These are phyloP conservation scores for Backusella psychrophila DNA, from an alignment of 192 early-diverging fungal species.

Conservation along the genomic window DNA sequence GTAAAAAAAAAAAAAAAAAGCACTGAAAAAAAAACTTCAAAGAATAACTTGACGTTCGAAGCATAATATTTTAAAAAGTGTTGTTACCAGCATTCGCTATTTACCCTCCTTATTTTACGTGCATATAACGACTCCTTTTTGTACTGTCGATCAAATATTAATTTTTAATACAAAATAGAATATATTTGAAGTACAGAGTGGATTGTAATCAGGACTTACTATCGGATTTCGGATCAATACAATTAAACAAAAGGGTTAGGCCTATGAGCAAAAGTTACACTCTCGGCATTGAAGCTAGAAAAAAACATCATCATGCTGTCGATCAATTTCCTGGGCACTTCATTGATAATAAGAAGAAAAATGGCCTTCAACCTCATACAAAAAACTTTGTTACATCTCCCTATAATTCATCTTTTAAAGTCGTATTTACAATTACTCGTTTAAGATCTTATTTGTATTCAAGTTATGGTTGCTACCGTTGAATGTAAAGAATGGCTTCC, in stretches of 20 bases:
- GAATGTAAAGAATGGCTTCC: background rate
- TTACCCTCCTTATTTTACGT: background rate
- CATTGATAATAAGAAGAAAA: background rate
- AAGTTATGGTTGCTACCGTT: background rate
- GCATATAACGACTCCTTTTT: background rate
- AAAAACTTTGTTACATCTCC: background rate
- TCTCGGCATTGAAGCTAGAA: background rate
- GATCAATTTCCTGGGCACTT: background rate
- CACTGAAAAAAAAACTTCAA: background rate
- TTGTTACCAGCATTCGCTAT: background rate
- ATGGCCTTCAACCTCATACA: background rate
- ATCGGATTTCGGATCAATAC: background rate
- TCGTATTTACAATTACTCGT: background rate
- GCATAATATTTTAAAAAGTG: background rate
- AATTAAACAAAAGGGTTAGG: background rate
- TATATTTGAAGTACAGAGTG: background rate
- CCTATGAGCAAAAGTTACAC: background rate
- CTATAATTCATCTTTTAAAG: background rate
- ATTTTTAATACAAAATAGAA: background rate
- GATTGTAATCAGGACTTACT: background rate
- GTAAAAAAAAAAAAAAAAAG: background rate
- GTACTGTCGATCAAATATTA: background rate
- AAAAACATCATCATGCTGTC: background rate
- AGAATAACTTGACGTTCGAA: background rate
- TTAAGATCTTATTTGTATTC: background rate